Percentiles rank a stretch among this genome's conserved stretches.
These are phyloP conservation scores for Alternaria sp. DNA, from an alignment of 2,329 filamentous ascomycete species.

Conservation along the genomic window DNA sequence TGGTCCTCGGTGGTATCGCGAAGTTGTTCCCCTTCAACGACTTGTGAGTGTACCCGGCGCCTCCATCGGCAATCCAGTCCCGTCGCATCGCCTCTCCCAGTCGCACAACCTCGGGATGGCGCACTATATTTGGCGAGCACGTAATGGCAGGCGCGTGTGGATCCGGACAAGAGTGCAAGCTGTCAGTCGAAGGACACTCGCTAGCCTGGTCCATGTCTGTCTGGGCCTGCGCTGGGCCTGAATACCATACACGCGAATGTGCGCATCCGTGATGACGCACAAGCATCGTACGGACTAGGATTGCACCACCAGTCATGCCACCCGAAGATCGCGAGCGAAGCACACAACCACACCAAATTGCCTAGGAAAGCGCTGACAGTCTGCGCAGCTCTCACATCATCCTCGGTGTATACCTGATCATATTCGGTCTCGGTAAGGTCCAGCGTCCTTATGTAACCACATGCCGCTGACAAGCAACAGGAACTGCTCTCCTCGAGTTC, in stretches of 20 bases:
- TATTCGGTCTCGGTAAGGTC: slow-evolving; percentile 83
- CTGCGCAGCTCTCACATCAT: slow-evolving; percentile 70
- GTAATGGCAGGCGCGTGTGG: background rate
- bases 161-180: background rate
- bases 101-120: background rate
- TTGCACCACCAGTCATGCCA: background rate
- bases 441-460: no score
- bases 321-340: background rate
- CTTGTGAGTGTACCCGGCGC: slow-evolving; percentile 49
- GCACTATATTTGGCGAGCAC: background rate
- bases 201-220: background rate
- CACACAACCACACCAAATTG: background rate
- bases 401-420: slow-evolving; percentile 83
- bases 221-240: background rate
- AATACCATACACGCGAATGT: background rate
- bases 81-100: background rate
- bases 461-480: slow-evolving; percentile 49
- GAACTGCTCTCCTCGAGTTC: slow-evolving; percentile 76
- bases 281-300: background rate
- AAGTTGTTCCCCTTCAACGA: slow-evolving; percentile 66
- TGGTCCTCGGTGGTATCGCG: slow-evolving; percentile 81
- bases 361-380: slow-evolving; percentile 25
- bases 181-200: background rate
- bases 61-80: background rate
- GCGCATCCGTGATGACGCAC: background rate